Evolutionary conservation across 1,139 yeast species (phyloP), one percentile per base, ranked within the genome.

Genomic region (Kurtzmaniella quercitrusa): DNA sequence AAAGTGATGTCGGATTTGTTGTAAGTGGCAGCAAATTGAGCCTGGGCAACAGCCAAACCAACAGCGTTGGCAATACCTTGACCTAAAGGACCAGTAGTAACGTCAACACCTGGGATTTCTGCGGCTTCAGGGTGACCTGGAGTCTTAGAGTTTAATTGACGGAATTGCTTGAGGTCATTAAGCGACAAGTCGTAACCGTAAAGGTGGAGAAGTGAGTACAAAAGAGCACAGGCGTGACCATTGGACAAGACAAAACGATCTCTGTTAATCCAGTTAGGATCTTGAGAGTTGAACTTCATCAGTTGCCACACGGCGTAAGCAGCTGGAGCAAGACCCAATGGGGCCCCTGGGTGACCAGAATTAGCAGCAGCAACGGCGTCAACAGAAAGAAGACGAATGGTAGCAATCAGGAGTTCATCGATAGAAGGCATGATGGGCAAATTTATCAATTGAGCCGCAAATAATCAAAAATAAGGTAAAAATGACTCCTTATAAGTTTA

Each of bases 341-440:
- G 98, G 45, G 99, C 97, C 79, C 98, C 98, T 46, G 99, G 99
- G 75, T 93, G 99, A 57, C 99, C 99, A 50, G 96, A 85, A 72
- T 93, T 87, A 59, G 98, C 95, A 66, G 82, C 80, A 49, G 84
- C 77, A 50, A 88, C 95, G 53, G 87, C 84, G 68, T 93, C 99
- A 48, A 86, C 91, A 39, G 98, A 82, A 60, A 94, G 77, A 53
- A 85, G 73, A 75, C 98, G 90, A 73, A 93, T 88, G 56, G 98
- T 89, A 75, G 81, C 77, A 69, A 94, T 75, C 47, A 96, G 86
- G 66, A 77, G 75, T 56, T 73, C 75, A 66, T 91, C 96, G 61
- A 88, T 73, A 70, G 43, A 41, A 63, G 46, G 38, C 43, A 41
- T 41, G 31, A n/a, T 27, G 31, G 12, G 31, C 31, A 27, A 27